Evolutionary conservation across 2,329 filamentous ascomycete genomes (phyloP), one percentile per base, ranked within the genome.

Genomic region (Hypoxylon sp.): DNA sequence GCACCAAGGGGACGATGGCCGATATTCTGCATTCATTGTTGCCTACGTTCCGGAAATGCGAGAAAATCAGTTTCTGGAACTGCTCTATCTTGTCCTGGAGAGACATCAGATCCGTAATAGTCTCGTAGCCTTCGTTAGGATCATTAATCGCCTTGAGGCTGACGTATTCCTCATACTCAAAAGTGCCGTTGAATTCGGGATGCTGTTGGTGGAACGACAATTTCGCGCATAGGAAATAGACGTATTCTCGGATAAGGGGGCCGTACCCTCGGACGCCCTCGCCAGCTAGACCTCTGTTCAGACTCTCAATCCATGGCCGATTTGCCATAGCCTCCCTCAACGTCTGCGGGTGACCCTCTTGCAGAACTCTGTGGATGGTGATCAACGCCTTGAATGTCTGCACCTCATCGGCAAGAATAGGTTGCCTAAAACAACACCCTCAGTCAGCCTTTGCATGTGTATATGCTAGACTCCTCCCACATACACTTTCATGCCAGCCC

Each of bases 321-420:
- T 98, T 93, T 66, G 90, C 88, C 85, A 98, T 93, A 30, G 94
- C 96, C 81, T 99, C 96, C 77, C 91, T 91, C 35, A 99, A 83
- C 1, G 92, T 93, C 62, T 92, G 86, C 0, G 96, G 95, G 77
- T 99, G 96, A 14, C 96, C 96, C 81, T 99, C 96, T 79, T 99
- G 96, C 17, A 99, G 86, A 59, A 99, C 95, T 81, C 98, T 98
- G 85, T 99, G 96, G 72, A 98, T 90, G 22, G 94, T 98, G 77
- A 98, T 98, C 68, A 99, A 88, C 53, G 96, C 95, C 81, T 99
- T 99, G 88, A 98, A 99, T 3, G 96, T 98, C 84, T 99, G 96
- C 42, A 99, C 91, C 84, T 99, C 96, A 79, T 99, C 96, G 81
- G 96, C 95, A 72, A 98, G 89, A 78, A 99, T 94, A n/a, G 96